phyloP scores from a whole-genome alignment of 2,329 filamentous ascomycete genomes.

The Trichoderma simmonsii region DNA sequence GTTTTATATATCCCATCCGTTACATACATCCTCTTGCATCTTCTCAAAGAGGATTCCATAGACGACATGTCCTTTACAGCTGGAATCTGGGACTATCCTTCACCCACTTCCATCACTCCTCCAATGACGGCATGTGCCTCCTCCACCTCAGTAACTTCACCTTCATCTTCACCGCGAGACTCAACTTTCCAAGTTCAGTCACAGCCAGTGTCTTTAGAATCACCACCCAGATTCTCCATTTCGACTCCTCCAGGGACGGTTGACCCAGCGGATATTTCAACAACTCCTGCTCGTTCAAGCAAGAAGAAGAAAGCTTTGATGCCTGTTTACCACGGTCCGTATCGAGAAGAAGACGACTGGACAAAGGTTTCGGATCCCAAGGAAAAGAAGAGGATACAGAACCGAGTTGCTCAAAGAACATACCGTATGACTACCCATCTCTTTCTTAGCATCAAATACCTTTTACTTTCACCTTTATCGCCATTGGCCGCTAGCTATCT shows the following conservation, averaged over 20 bases:
- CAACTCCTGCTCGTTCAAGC: not conserved
- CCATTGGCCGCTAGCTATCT: not conserved
- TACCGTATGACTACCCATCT: constrained; percentile 28
- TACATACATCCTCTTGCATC: not conserved
- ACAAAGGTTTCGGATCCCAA: constrained; percentile 30
- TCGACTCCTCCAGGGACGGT: constrained; percentile 1
- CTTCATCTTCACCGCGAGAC: constrained; percentile 7
- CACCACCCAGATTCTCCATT: not conserved
- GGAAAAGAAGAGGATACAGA: constrained; percentile 34
- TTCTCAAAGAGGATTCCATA: not conserved
- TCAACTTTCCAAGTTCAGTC: not conserved
- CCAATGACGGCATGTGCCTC: constrained; percentile 5
- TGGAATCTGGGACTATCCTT: constrained; percentile 16
- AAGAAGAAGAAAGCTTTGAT: constrained; percentile 19
- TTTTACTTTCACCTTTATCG: not conserved
- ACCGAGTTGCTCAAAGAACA: constrained; percentile 31
- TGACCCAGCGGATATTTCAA: constrained; percentile 6
- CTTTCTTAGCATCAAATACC: not conserved
- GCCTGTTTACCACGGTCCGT: constrained; percentile 15
- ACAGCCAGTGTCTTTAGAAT: not conserved
- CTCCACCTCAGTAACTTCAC: constrained; percentile 4
- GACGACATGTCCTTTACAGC: constrained; percentile 17
- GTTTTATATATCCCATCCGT: not conserved
- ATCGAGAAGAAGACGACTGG: constrained; percentile 30
- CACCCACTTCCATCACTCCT: constrained; percentile 2